Evolutionary conservation across 202 grass and related monocot genomes (phyloP), one percentile per base, ranked within the genome.

Genomic region (Digitaria exilis): DNA sequence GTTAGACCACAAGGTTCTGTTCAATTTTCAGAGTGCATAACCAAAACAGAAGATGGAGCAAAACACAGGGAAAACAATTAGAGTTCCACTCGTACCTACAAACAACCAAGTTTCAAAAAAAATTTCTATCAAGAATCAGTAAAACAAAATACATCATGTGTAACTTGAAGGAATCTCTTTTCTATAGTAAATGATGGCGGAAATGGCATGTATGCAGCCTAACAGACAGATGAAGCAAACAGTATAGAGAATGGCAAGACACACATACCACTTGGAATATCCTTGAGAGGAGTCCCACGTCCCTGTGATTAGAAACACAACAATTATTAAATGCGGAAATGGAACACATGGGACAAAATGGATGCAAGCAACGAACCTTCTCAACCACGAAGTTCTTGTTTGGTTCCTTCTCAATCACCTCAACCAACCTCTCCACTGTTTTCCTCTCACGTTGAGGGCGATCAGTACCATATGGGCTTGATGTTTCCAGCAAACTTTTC

Each of bases 381-480:
- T 99, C 97, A 80, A 99, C 84, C 54, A 94, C 35, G 19, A 99
- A 99, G 45, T 79, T 85, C 71, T 9, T 87, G 71, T 87, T 89
- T 80, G 91, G 84, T 75, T 97, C 97, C 80, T 99, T 99, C 46
- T 97, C 97, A 97, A 99, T 97, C 73, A 96, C 93, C 91, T 99
- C 97, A 44, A 99, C 97, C 73, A 99, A 92, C 69, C 97, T 97
- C 80, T 97, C 97, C 66, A 99, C 97, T 25, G 85, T 94, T 88
- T 97, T 99, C 84, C 93, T 99, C 82, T 99, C 93, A 71, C 93
- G 93, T 30, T 97, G 91, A 82, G 97, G 97, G 39, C 97, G 91
- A 21, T 99, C 97, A 28, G 79, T 69, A 58, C 78, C 76, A 86
- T 92, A 99, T 41, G 91, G 66, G 15, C 81, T 86, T 42, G 81